Percentiles rank a stretch among this genome's conserved stretches.
Evolutionary conservation across 345 rosid species (phyloP).

Genomic region (Sisymbrium irio): DNA sequence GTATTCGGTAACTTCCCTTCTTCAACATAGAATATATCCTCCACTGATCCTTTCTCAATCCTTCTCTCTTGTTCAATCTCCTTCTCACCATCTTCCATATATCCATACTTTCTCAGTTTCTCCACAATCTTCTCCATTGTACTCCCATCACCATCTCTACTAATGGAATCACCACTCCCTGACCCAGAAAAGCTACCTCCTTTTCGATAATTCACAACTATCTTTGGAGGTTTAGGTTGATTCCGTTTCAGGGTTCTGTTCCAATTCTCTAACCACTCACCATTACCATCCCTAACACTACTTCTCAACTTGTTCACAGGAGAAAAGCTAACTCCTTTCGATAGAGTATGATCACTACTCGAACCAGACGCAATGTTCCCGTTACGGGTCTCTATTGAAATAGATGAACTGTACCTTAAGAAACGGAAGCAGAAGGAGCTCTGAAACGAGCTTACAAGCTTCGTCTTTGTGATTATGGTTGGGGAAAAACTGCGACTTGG

Average conservation of each 20-base stretch:
- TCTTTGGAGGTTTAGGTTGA: slow-evolving; percentile 51
- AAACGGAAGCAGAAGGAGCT: slow-evolving; percentile 47
- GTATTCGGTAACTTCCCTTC: slow-evolving; percentile 69
- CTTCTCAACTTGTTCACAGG: slow-evolving; percentile 10
- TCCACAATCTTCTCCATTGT: slow-evolving; percentile 87
- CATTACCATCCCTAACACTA: slow-evolving; percentile 21
- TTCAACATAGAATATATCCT: slow-evolving; percentile 48
- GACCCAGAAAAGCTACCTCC: slow-evolving; percentile 34
- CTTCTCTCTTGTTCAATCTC: slow-evolving; percentile 43
- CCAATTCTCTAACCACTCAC: slow-evolving; percentile 54
- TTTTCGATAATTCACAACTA: slow-evolving; percentile 53
- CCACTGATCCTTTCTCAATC: slow-evolving; percentile 69
- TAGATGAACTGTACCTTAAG: slow-evolving; percentile 45
- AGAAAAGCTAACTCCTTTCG: slow-evolving; percentile 30
- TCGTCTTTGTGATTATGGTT: slow-evolving; percentile 25
- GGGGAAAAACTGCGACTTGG: slow-evolving; percentile 62
- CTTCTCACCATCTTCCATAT: slow-evolving; percentile 41
- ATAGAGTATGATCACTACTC: slow-evolving; percentile 23
- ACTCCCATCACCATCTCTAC: slow-evolving; percentile 33
- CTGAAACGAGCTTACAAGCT: slow-evolving; percentile 19
- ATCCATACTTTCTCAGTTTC: slow-evolving; percentile 77
- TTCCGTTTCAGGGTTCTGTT: slow-evolving; percentile 44
- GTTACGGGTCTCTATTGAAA: slow-evolving; percentile 29
- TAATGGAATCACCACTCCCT: slow-evolving; percentile 30
- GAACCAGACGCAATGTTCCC: slow-evolving; percentile 22